Evolutionary conservation across 805 yeast species (phyloP).

Genomic region (Wickerhamiella qilinensis): DNA sequence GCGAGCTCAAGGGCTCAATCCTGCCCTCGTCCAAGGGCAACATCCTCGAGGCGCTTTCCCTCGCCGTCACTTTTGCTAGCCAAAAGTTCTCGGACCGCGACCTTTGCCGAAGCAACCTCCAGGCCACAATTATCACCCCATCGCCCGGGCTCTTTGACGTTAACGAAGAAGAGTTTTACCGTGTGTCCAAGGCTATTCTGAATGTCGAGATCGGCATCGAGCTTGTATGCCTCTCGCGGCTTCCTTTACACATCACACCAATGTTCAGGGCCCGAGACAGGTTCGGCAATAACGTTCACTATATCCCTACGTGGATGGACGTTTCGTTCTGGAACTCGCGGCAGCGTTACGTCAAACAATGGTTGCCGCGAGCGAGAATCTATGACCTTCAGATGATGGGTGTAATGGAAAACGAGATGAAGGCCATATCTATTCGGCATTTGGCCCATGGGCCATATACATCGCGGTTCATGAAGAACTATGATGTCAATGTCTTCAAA

Average conservation of each 20-base stretch:
- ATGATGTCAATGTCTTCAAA: constrained; percentile 44
- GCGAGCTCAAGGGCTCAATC: constrained; percentile 42
- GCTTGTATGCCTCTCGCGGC: constrained; percentile 71
- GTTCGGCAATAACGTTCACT: constrained; percentile 27
- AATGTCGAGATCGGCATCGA: constrained; percentile 78
- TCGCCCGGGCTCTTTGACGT: constrained; percentile 92
- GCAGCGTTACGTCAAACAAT: constrained; percentile 28
- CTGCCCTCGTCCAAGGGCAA: constrained; percentile 85
- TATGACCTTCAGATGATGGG: constrained; percentile 98
- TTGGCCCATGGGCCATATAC: constrained; percentile 24
- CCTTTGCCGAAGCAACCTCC: constrained; percentile 78
- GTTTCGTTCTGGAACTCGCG: constrained; percentile 73
- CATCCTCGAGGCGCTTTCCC: constrained; percentile 67
- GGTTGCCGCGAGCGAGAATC: constrained; percentile 91
- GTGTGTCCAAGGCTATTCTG: constrained; percentile 59
- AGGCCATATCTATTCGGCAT: constrained; percentile 49
- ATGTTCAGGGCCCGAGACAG: constrained; percentile 42
- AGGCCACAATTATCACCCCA: constrained; percentile 73
- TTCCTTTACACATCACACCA: constrained; percentile 88
- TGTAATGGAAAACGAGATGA: constrained; percentile 76
- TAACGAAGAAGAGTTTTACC: constrained; percentile 56
- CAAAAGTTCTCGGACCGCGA: constrained; percentile 76
- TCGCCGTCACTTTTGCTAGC: constrained; percentile 62
- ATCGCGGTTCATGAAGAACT: constrained; percentile 32
- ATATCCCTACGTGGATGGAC: constrained; percentile 92